phyloP scores from a whole-genome alignment of 1,284 basidiomycete genomes.

The Cryptococcus sp. region DNA sequence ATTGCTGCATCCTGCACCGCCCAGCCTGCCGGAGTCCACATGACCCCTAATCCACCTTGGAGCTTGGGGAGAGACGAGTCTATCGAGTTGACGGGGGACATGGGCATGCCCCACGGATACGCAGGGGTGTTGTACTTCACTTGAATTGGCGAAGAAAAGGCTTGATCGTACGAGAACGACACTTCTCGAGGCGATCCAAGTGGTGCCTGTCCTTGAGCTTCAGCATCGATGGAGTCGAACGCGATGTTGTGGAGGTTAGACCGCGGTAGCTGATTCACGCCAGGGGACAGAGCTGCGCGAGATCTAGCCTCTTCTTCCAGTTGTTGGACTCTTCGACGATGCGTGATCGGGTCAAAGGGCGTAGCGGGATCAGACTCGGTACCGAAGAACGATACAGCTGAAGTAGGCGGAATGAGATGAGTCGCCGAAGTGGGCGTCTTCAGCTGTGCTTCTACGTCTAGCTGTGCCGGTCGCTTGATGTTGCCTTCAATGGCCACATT shows the following conservation, averaged over 20 bases:
- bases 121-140: conserved; percentile 9
- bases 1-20: conserved; percentile 44
- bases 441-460: neutral
- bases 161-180: neutral
- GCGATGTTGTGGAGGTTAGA: conserved; percentile 11
- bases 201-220: neutral
- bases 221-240: conserved; percentile 1
- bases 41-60: conserved; percentile 33
- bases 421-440: conserved; percentile 7
- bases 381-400: conserved; percentile 36
- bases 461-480: neutral
- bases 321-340: conserved; percentile 13
- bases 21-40: conserved; percentile 48
- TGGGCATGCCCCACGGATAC: conserved; percentile 48
- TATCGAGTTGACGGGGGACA: conserved; percentile 26
- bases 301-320: conserved; percentile 7
- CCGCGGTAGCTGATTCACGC: neutral
- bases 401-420: conserved; percentile 22
- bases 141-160: neutral
- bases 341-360: conserved; percentile 34
- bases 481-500: conserved; percentile 14
- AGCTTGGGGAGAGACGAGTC: conserved; percentile 16
- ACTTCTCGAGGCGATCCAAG: neutral
- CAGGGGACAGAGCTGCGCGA: neutral
- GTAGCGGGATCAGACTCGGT: conserved; percentile 47